A percentile compares a stretch with the other conserved stretches of the same genome.
These are phyloP conservation scores for Pseudogymnoascus sp. DNA, from an alignment of 2,329 filamentous ascomycete genomes.

Conservation along the genomic window DNA sequence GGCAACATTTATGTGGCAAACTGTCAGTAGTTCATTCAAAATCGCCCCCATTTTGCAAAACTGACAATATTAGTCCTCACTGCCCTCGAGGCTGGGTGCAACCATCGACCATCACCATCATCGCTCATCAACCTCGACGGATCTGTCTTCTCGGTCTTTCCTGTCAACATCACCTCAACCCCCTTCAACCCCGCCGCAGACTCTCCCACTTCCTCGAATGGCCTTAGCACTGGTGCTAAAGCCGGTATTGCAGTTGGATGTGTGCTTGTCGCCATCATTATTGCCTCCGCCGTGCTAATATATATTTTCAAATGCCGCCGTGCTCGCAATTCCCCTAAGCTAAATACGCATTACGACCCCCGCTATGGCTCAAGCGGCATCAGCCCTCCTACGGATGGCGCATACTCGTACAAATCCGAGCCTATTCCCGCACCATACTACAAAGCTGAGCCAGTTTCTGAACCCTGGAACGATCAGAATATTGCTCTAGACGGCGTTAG, in stretches of 20 bases:
- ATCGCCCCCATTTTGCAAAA: background rate
- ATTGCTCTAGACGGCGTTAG: background rate
- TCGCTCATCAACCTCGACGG: slow-evolving; percentile 20
- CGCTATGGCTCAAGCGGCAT: slow-evolving; percentile 22
- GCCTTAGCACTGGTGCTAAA: slow-evolving; percentile 16
- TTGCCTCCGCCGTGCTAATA: slow-evolving; percentile 14
- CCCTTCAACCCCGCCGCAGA: slow-evolving; percentile 31
- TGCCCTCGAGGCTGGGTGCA: slow-evolving; percentile 47
- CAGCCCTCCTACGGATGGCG: slow-evolving; percentile 18
- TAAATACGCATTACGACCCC: slow-evolving; percentile 17
- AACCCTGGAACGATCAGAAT: background rate
- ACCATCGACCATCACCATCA: slow-evolving; percentile 37
- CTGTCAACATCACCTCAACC: slow-evolving; percentile 21
- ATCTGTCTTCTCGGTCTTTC: slow-evolving; percentile 19
- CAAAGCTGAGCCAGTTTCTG: background rate
- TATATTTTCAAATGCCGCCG: slow-evolving; percentile 15
- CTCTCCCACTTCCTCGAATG: slow-evolving; percentile 2
- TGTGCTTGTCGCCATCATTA: slow-evolving; percentile 14
- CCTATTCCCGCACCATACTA: background rate
- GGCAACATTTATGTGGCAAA: background rate
- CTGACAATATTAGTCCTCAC: slow-evolving; percentile 34
- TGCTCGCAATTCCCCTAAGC: background rate
- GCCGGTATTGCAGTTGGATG: slow-evolving; percentile 21
- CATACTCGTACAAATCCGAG: slow-evolving; percentile 14
- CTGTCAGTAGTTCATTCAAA: background rate